A percentile compares a stretch with the other conserved stretches of the same genome.
Conservation (phyloP, 2,329 filamentous ascomycete species). For the Colletotrichum incanum region DNA sequence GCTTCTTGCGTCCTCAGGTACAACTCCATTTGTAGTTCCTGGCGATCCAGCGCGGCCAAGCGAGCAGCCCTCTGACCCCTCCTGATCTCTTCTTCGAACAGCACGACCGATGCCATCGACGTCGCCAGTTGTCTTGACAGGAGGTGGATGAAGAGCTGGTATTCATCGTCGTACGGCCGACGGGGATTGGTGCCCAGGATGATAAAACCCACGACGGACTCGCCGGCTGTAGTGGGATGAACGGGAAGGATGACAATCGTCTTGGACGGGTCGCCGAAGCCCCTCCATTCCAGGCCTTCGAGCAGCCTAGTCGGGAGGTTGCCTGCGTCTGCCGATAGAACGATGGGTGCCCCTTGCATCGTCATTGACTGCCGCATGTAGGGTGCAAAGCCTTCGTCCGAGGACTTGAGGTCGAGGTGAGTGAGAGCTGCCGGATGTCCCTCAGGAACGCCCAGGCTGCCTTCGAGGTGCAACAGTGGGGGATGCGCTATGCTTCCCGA, state of each 20-base stretch:
- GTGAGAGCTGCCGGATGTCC: constrained; percentile 74
- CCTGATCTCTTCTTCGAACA: constrained; percentile 88
- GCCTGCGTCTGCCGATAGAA: constrained; percentile 77
- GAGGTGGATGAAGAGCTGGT: constrained; percentile 82
- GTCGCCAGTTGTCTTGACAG: constrained; percentile 83
- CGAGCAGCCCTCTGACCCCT: constrained; percentile 81
- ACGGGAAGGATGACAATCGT: constrained; percentile 85
- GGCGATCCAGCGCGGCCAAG: constrained; percentile 82
- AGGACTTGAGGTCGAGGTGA: constrained; percentile 78
- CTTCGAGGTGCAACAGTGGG: constrained; percentile 79
- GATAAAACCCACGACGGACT: constrained; percentile 83
- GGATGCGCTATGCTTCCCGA: constrained; percentile 75
- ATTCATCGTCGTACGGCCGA: constrained; percentile 85
- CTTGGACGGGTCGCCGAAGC: constrained; percentile 79
- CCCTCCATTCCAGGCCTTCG: constrained; percentile 77
- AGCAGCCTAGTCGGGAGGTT: constrained; percentile 77
- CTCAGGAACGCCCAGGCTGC: constrained; percentile 77
- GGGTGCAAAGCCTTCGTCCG: constrained; percentile 81
- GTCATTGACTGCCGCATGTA: constrained; percentile 83
- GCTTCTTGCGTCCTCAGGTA: constrained; percentile 75
- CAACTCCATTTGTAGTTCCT: constrained; percentile 83
- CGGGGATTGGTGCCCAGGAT: constrained; percentile 85
- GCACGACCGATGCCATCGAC: constrained; percentile 83
- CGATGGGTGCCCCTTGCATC: constrained; percentile 75
- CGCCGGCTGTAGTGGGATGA: constrained; percentile 79